A percentile compares a stretch with the other conserved stretches of the same genome.
These are phyloP conservation scores for Eimeria falciformis DNA, from an alignment of 169 alveolate genomes.

Conservation along the genomic window DNA sequence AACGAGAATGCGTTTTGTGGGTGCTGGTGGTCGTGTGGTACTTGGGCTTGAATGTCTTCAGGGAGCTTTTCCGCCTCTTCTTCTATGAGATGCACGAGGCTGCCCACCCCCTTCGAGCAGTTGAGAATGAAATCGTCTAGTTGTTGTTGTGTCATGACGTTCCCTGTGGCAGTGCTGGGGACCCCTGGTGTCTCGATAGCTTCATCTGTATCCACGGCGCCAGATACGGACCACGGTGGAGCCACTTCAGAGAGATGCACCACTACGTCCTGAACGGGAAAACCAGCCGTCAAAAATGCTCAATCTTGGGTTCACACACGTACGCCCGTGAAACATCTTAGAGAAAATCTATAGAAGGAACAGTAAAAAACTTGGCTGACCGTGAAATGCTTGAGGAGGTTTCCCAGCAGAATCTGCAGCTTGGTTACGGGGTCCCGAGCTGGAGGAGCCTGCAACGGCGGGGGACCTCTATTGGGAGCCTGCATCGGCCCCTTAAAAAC, in stretches of 20 bases:
- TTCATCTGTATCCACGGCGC: conserved; percentile 39
- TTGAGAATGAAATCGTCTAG: conserved; percentile 52
- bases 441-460: conserved; percentile 68
- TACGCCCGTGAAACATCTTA: too few species aligned
- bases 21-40: not conserved
- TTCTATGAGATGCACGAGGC: conserved; percentile 62
- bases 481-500: conserved; percentile 29
- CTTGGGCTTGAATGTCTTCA: conserved; percentile 53
- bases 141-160: conserved; percentile 47
- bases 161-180: conserved; percentile 8
- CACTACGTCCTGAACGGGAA: conserved; percentile 40
- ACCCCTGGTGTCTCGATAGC: not conserved
- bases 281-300: too few species aligned
- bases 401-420: conserved; percentile 56
- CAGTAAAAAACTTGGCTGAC: too few species aligned
- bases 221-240: conserved; percentile 63
- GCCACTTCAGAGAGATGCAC: conserved; percentile 59
- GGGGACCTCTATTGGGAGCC: conserved; percentile 56
- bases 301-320: too few species aligned
- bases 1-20: not conserved
- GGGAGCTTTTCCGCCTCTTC: conserved; percentile 66
- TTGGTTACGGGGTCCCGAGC: conserved; percentile 70
- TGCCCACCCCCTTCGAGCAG: conserved; percentile 63
- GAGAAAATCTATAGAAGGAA: too few species aligned
- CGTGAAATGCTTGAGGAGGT: conserved; percentile 67